Evolutionary conservation across 2,329 filamentous ascomycete species (phyloP).

Genomic region (Neopestalotiopsis clavispora): DNA sequence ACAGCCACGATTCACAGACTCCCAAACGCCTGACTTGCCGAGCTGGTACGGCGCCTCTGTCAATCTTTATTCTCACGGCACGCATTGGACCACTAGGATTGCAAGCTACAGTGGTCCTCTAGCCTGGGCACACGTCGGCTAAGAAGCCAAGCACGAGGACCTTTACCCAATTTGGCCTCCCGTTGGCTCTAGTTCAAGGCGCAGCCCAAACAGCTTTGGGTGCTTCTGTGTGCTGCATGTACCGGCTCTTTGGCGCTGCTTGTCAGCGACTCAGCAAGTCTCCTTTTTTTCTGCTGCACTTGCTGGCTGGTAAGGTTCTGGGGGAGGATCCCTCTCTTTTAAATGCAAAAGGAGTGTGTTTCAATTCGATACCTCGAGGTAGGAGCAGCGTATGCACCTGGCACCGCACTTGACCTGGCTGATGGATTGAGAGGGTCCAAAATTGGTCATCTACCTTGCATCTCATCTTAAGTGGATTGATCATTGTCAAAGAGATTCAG

Average conservation of each 20-base stretch:
- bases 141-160: constrained; percentile 16
- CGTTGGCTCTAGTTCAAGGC: constrained; percentile 6
- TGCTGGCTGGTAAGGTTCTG: background rate
- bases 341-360: background rate
- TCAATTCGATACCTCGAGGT: background rate
- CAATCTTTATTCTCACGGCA: constrained; percentile 12
- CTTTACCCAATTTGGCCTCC: constrained; percentile 14
- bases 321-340: background rate
- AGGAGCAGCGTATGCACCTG: background rate
- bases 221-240: background rate
- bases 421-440: background rate
- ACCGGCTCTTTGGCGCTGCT: background rate
- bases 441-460: background rate
- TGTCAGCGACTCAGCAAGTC: too few relatives aligned
- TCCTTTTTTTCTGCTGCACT: too few relatives aligned
- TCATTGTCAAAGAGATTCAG: too few relatives aligned
- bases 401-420: background rate
- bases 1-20: background rate
- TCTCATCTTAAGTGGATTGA: background rate
- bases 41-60: background rate
- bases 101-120: constrained; percentile 2
- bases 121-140: constrained; percentile 14
- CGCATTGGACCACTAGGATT: background rate
- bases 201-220: background rate
- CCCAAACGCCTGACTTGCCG: background rate